Evolutionary conservation across 257 asterid genomes (phyloP).

Genomic region (Vinca minor): DNA sequence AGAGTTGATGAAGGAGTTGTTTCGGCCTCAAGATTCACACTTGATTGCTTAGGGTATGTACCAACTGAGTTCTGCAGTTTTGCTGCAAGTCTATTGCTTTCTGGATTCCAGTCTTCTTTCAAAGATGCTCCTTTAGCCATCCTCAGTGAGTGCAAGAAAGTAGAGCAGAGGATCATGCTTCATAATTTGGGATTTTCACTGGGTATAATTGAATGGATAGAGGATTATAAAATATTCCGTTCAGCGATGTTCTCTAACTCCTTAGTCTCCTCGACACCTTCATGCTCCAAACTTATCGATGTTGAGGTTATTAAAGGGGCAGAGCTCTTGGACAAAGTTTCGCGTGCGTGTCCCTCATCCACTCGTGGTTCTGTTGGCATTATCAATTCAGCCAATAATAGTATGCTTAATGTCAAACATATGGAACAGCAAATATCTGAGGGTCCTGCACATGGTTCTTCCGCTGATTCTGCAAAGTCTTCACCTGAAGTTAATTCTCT

Average conservation of each 20-base stretch:
- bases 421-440: constrained; percentile 12
- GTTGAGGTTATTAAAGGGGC: constrained; percentile 24
- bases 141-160: constrained; percentile 54
- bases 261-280: constrained; percentile 26
- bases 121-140: constrained; percentile 68
- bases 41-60: constrained; percentile 71
- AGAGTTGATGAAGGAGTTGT: constrained; percentile 26
- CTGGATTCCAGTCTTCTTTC: constrained; percentile 62
- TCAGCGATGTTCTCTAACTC: constrained; percentile 29
- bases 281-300: constrained; percentile 29
- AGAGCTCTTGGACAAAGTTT: constrained; percentile 19
- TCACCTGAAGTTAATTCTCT: constrained; percentile 20
- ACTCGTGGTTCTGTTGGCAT: constrained; percentile 20
- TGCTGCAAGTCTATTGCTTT: constrained; percentile 66
- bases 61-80: constrained; percentile 81
- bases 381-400: constrained; percentile 11
- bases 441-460: constrained; percentile 17
- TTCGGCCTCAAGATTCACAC: constrained; percentile 52
- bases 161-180: constrained; percentile 66
- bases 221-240: constrained; percentile 49
- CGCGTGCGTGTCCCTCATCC: constrained; percentile 16
- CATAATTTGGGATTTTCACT: constrained; percentile 87
- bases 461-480: constrained; percentile 16
- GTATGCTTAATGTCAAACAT: not conserved
- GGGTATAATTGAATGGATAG: constrained; percentile 78